Evolutionary conservation across 768 basidiomycete genomes (phyloP), one percentile per base, ranked within the genome.

Genomic region (Pleurotus eryngii): DNA sequence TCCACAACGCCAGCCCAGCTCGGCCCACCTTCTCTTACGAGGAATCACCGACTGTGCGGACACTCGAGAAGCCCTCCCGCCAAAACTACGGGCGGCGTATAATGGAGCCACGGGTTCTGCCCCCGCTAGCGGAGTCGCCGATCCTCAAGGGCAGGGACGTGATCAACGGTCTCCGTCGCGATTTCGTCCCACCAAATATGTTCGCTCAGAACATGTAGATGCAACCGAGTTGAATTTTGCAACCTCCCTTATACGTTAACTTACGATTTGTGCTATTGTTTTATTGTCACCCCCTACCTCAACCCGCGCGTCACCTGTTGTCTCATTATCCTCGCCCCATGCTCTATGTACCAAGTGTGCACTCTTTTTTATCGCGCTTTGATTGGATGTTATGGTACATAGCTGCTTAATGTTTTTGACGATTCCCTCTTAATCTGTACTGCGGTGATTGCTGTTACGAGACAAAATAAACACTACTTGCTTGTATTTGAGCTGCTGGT

Each of bases 21-120:
- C 64, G 64, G 30, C 64, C 69, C 63, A 46, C 17, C 20, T 12
- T 38, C 56, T 53, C 65, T 40, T 73, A 76, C 62, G 81, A 83
- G 60, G 79, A 82, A 57, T 85, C 83, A 14, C 84, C 85, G 27
- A 74, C 84, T 30, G 75, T 81, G 57, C 77, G 80, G 22, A 70
- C 70, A 22, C 63, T 65, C 42, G 73, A 75, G 39, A 61, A 64
- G 46, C 61, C 72, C 45, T 67, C 51, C 18, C 51, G 39, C 18
- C 51, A 54, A 6, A 54, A 17, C 37, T 17, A 18, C 30, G 42
- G 42, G 35, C 55, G 55, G 15, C 40, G 43, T 4, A 11, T 46
- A 5, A 46, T 56, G 55, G 55, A 56, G 26, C 12, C 55, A 24
- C n/a, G 43, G 27, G 17, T 37, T 6, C 27, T 56, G n/a, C 30